Evolutionary conservation across 768 basidiomycete genomes (phyloP), one percentile per base, ranked within the genome.

Genomic region (Tulasnella sp.): DNA sequence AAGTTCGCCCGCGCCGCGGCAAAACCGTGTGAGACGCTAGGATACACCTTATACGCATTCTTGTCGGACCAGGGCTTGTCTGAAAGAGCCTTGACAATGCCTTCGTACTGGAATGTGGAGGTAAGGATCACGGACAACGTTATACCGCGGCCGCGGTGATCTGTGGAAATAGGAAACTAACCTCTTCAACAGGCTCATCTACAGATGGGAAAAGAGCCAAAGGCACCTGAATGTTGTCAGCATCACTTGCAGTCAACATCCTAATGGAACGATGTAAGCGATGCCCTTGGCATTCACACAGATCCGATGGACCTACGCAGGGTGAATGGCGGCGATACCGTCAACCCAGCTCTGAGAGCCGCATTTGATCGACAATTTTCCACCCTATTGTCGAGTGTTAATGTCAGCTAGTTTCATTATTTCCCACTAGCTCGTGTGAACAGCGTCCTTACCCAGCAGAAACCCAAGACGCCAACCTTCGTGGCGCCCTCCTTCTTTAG

Each of bases 141-240:
- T 42, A 74, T 24, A 2, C 62, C 62, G 62, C 12, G 6, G 34
- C 62, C 62, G 62, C 62, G 62, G 62, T 16, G 27, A 16, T 74
- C 73, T 74, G 31, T 18, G 34, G 44, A 19, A n/a, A 18, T 14
- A 40, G 38, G 74, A 4, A 38, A 83, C 86, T n/a, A 71, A 90
- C 91, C 84, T 91, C 89, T 4, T 88, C 87, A 21, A 86, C 82
- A 16, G 90, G 87, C 82, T 92, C 92, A 81, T 91, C 90, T 62
- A 88, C 86, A 76, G 90, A 90, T 34, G 89, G 86, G 83, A 90
- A 91, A 21, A 92, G 85, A 19, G 84, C 89, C 42, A 91, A 81
- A 39, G 92, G 92, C 24, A 90, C 85, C 19, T 86, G 84, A 68
- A 92, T 83, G 68, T 88, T 87, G 3, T 87, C 84, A 3, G 87